Evolutionary conservation across 2,329 filamentous ascomycete genomes (phyloP), one percentile per base, ranked within the genome.

Genomic region (Colletotrichum sp.): DNA sequence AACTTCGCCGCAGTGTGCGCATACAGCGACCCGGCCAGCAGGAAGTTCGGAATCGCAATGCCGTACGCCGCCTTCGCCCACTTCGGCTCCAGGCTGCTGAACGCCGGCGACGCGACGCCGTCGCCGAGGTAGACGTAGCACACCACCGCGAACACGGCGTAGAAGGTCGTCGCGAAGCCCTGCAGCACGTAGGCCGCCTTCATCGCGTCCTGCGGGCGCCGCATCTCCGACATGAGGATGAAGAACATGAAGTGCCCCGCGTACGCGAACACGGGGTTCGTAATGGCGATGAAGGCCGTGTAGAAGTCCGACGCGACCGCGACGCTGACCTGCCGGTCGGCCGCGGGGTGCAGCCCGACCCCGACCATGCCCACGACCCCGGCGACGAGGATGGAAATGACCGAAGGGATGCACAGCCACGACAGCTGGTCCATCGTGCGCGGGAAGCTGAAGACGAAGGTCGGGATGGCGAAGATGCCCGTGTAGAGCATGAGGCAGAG

Each of bases 181-280:
- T 90, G 88, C 29, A 91, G 84, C 5, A 84, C 83, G 81, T 86
- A 89, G 0, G 88, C 88, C 0, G 89, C 86, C 72, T 89, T 88
- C 85, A 89, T 89, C 4, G 87, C 87, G 68, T 90, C 87, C 69
- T 85, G 83, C 7, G 89, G 89, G 55, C 83, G 82, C 76, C 85
- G 86, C 88, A 90, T 90, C 79, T 90, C 89, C 0, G 87, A 89
- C 52, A 90, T 88, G 39, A 90, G 83, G 63, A 89, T 86, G 81
- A 90, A 90, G 80, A 90, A 90, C 85, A 89, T 88, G 79, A 89
- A 89, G 73, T 90, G 88, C 6, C 88, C 88, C 1, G 88, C 88
- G 79, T 87, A 90, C 1, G 88, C 85, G 75, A 90, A 90, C 1
- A 90, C 88, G 1, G 89, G 88, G 77, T 90, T 90, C 15, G 80